A percentile compares a stretch with the other conserved stretches of the same genome.
phyloP scores from a whole-genome alignment of 208 protist genomes.

The Wallacemonas sp. region DNA sequence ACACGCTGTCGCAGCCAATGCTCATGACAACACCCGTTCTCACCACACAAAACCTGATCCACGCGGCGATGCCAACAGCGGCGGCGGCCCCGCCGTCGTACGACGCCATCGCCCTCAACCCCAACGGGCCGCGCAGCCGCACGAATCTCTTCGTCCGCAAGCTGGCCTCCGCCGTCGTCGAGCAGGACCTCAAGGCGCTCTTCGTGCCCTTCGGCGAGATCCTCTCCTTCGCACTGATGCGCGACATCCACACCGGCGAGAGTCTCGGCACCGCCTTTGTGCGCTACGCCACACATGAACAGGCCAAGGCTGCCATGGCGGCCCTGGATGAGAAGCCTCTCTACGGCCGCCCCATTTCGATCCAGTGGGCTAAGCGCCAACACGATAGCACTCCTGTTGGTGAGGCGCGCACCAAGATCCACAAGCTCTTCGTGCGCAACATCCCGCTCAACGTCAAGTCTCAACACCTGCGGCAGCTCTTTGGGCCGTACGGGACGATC shows the following conservation, averaged over 20 bases:
- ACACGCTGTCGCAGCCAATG: not conserved
- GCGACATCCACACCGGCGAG: slow-evolving; percentile 86
- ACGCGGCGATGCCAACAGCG: not conserved
- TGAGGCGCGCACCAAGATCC: slow-evolving; percentile 62
- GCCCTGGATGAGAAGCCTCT: slow-evolving; percentile 51
- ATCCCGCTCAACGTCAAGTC: slow-evolving; percentile 64
- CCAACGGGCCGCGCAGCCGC: slow-evolving; percentile 58
- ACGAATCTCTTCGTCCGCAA: slow-evolving; percentile 86
- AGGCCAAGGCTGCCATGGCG: slow-evolving; percentile 56
- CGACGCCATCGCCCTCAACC: slow-evolving; percentile 48
- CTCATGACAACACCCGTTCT: not conserved
- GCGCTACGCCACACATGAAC: slow-evolving; percentile 64
- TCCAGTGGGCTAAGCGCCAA: slow-evolving; percentile 83
- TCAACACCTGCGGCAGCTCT: slow-evolving; percentile 40
- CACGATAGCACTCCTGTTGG: slow-evolving; percentile 78
- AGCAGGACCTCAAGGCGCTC: slow-evolving; percentile 50
- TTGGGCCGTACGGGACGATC: slow-evolving; percentile 56
- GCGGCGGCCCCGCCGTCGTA: slow-evolving; percentile 37
- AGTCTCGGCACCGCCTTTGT: slow-evolving; percentile 86
- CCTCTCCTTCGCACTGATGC: slow-evolving; percentile 66
- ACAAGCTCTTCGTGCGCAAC: slow-evolving; percentile 87
- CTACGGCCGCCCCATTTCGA: slow-evolving; percentile 53
- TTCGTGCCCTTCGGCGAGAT: slow-evolving; percentile 71
- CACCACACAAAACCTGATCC: no score
- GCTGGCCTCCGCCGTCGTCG: slow-evolving; percentile 55